A percentile compares a stretch with the other conserved stretches of the same genome.
These are phyloP conservation scores for Smittium culicis DNA, from an alignment of 371 early-diverging fungal species.

Conservation along the genomic window DNA sequence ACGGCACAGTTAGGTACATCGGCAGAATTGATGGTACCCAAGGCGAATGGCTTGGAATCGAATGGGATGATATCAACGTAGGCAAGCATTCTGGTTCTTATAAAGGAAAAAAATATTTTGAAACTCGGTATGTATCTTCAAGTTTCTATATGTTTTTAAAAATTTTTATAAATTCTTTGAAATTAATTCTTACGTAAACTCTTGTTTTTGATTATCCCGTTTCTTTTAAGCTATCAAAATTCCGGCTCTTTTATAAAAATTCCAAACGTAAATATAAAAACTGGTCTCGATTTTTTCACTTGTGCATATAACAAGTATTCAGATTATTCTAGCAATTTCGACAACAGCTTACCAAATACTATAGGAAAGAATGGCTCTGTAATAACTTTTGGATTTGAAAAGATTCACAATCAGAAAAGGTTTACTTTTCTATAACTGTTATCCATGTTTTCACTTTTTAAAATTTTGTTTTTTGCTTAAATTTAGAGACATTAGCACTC, in stretches of 20 bases:
- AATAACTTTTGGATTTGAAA: not conserved
- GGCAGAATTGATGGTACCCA: not conserved
- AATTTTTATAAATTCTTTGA: no score
- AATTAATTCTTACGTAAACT: no score
- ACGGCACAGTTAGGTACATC: not conserved
- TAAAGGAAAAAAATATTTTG: not conserved
- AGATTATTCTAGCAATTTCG: not conserved
- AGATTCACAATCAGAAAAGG: not conserved
- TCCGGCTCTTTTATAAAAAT: not conserved
- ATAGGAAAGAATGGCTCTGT: not conserved
- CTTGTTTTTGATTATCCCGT: no score
- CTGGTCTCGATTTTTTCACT: not conserved
- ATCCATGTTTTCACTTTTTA: no score
- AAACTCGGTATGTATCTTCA: not conserved
- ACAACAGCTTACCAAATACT: not conserved
- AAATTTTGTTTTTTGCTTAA: no score
- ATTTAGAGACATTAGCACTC: no score
- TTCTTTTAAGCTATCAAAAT: not conserved
- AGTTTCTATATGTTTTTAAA: no score
- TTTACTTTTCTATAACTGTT: no score
- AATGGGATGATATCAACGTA: not conserved
- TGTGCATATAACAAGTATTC: not conserved
- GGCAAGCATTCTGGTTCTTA: not conserved
- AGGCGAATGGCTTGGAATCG: not conserved
- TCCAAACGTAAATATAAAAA: not conserved